Evolutionary conservation across 441 rosid species (phyloP), one percentile per base, ranked within the genome.

Genomic region (Erysimum cheiri): DNA sequence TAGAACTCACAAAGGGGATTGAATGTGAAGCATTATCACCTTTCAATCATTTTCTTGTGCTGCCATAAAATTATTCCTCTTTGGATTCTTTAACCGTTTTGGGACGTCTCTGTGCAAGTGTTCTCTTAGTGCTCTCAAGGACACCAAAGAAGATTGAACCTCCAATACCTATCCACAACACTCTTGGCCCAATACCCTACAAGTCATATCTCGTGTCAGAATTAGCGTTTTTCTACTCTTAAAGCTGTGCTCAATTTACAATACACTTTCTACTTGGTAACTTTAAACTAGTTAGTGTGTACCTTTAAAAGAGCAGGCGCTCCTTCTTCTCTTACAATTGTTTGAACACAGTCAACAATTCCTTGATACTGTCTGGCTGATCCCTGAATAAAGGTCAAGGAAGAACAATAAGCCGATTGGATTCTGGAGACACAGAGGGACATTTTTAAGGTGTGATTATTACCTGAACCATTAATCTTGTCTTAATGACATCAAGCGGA

Each of bases 381-480:
- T 73, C 97, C 97, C 97, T 94, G 50, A 52, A 55, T 66, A 44
- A 44, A 43, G 53, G 7, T 33, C 19, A 61, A 41, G 39, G 10
- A 71, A n/a, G 26, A 74, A 8, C 19, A 63, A 14, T 53, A 28
- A 47, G 61, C 58, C 28, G 46, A 71, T 39, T 33, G 4, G 62
- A 29, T 8, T 54, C 48, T 68, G 50, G 53, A 54, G 40, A n/a
- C 4, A 57, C 26, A 31, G 71, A 67, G 29, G 9, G 47, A 53
- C n/a, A 17, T 43, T 55, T 55, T 40, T 10, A 60, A 15, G 49
- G 43, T 64, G 50, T 64, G 65, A 28, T 13, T 82, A 29, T 37
- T 82, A 92, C 97, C 92, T 92, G 98, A 86, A 87, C 83, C 97
- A 94, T 94, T 77, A 92, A 79, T 66, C 99, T 88, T 66, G 99